phyloP scores from a whole-genome alignment of 2,329 filamentous ascomycete genomes.

The Chaetomiaceae sp. region DNA sequence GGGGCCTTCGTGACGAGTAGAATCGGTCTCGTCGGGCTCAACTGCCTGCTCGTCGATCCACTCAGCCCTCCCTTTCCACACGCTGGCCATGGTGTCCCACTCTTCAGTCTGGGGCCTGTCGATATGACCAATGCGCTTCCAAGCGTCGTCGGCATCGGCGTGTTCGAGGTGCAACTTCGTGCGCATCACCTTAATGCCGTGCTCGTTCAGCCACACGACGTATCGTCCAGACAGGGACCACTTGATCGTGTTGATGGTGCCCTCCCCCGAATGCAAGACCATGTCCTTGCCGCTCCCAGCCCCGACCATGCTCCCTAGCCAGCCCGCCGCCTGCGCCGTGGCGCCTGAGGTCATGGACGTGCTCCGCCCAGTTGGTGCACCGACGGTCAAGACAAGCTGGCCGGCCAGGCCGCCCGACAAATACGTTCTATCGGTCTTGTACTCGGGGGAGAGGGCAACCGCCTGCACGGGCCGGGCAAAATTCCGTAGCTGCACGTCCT shows the following conservation, averaged over 20 bases:
- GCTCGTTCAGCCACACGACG: conserved; percentile 92
- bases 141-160: conserved; percentile 73
- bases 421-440: conserved; percentile 82
- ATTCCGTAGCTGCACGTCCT: conserved; percentile 86
- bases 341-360: conserved; percentile 83
- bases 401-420: conserved; percentile 87
- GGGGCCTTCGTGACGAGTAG: conserved; percentile 31
- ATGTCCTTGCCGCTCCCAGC: conserved; percentile 76
- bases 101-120: conserved; percentile 79
- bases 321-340: conserved; percentile 81
- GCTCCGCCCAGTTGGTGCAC: conserved; percentile 72
- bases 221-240: conserved; percentile 93
- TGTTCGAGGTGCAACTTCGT: conserved; percentile 76
- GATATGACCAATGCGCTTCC: conserved; percentile 91
- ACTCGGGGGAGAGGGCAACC: conserved; percentile 91
- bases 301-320: conserved; percentile 86
- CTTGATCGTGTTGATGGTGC: conserved; percentile 83
- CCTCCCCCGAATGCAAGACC: conserved; percentile 86
- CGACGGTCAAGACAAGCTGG: conserved; percentile 78
- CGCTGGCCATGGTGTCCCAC: conserved; percentile 94
- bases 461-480: conserved; percentile 90
- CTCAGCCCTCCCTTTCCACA: conserved; percentile 88
- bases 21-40: conserved; percentile 62
- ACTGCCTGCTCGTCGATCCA: conserved; percentile 86
- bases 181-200: conserved; percentile 97